phyloP scores from a whole-genome alignment of 345 rosid genomes.

The Salix koriyanagi region DNA sequence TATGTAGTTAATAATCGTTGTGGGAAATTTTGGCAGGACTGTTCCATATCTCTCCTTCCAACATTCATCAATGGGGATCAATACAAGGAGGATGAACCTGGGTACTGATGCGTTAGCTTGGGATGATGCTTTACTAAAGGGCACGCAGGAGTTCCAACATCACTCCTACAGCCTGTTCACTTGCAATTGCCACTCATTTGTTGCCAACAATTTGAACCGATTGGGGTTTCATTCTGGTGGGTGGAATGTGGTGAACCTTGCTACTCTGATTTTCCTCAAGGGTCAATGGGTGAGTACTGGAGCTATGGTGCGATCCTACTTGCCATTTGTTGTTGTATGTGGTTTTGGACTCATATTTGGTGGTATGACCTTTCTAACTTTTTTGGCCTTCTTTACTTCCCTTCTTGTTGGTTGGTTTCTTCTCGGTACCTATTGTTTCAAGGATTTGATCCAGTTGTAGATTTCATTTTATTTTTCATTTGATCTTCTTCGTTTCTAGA shows the following conservation, averaged over 20 bases:
- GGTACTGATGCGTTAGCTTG: constrained; percentile 47
- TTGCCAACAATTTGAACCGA: constrained; percentile 85
- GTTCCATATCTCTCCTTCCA: constrained; percentile 31
- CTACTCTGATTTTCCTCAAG: constrained; percentile 58
- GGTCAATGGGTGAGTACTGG: constrained; percentile 75
- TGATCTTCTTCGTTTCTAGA: constrained; percentile 4
- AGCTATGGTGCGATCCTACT: constrained; percentile 45
- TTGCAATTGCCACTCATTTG: constrained; percentile 96
- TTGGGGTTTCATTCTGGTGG: constrained; percentile 60
- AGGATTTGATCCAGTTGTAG: constrained; percentile 64
- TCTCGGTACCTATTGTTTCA: constrained; percentile 73
- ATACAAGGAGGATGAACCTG: constrained; percentile 22
- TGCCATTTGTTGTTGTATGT: constrained; percentile 50
- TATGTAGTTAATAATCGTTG: background rate
- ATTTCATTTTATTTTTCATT: background rate
- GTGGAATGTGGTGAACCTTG: constrained; percentile 89
- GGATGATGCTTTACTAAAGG: constrained; percentile 67
- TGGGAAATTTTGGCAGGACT: constrained; percentile 31
- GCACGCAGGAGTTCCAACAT: constrained; percentile 84
- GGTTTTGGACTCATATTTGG: constrained; percentile 57
- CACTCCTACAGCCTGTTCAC: constrained; percentile 71
- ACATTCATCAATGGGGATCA: constrained; percentile 35
- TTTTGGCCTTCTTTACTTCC: constrained; percentile 46
- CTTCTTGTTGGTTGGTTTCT: constrained; percentile 78
- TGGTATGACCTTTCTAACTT: constrained; percentile 51